These are phyloP conservation scores for Coemansia sp. DNA, from an alignment of 192 early-diverging fungal genomes.

Conservation along the genomic window DNA sequence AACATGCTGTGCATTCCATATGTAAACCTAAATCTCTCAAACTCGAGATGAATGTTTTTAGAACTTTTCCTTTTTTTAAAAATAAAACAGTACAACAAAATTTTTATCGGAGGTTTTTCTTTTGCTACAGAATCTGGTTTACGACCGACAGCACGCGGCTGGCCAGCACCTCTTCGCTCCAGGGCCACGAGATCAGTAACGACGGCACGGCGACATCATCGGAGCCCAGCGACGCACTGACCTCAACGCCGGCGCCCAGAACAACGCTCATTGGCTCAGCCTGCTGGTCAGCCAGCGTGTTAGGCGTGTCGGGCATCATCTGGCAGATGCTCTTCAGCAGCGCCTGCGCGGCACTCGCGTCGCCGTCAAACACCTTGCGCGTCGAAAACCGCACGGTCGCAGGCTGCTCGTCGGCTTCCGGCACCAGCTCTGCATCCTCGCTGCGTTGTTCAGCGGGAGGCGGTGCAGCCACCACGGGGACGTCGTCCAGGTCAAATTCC, in stretches of 20 bases:
- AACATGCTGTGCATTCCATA: too few relatives aligned
- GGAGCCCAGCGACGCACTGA: slow-evolving; percentile 7
- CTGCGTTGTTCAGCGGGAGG: too few relatives aligned
- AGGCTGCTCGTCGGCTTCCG: neutral
- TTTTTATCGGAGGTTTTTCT: neutral
- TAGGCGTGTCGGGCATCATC: slow-evolving; percentile 23
- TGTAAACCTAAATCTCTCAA: neutral
- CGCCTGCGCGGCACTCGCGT: slow-evolving; percentile 15
- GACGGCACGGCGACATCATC: slow-evolving; percentile 17
- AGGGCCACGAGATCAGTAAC: slow-evolving; percentile 61
- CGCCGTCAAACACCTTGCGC: slow-evolving; percentile 28
- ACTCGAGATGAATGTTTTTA: too few relatives aligned
- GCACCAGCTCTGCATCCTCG: neutral
- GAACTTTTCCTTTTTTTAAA: slow-evolving; percentile 3
- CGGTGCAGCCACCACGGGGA: slow-evolving; percentile 14
- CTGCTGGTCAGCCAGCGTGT: neutral
- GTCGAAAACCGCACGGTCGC: slow-evolving; percentile 29
- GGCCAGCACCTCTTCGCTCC: slow-evolving; percentile 66
- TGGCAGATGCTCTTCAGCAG: slow-evolving; percentile 10
- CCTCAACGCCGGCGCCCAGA: slow-evolving; percentile 15
- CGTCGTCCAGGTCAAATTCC: slow-evolving; percentile 36
- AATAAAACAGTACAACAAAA: neutral
- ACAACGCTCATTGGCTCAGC: slow-evolving; percentile 4
- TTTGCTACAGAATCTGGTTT: slow-evolving; percentile 41
- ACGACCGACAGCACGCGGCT: slow-evolving; percentile 57